Conservation (phyloP, 352 stramenopile genomes). For the Globisporangium uncinulatum region DNA sequence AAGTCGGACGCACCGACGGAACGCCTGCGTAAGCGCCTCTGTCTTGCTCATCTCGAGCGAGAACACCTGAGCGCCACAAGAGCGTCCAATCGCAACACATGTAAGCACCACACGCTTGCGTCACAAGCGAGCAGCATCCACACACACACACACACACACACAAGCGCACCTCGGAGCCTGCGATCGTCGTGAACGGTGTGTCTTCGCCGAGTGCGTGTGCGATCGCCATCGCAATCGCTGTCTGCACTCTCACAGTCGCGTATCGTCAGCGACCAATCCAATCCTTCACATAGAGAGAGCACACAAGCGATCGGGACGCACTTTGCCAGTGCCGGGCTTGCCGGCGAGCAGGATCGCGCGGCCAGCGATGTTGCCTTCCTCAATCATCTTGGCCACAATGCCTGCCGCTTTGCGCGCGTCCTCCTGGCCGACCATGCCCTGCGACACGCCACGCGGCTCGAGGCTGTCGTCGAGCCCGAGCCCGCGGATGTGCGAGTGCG, state of each 20-base stretch:
- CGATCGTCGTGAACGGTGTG: constrained; percentile 98
- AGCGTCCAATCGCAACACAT: neutral
- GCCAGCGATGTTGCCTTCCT: constrained; percentile 97
- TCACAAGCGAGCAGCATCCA: neutral
- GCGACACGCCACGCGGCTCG: constrained; percentile 89
- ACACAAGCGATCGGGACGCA: constrained; percentile 8
- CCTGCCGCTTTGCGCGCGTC: constrained; percentile 91
- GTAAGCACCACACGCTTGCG: neutral
- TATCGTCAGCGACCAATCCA: neutral
- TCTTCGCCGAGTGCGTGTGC: constrained; percentile 96
- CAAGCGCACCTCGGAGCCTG: constrained; percentile 84
- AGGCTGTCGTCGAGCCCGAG: constrained; percentile 97
- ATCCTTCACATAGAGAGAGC: neutral
- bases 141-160: too few relatives aligned
- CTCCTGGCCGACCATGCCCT: constrained; percentile 97
- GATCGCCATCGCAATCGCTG: constrained; percentile 98
- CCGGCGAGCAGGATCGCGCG: constrained; percentile 95
- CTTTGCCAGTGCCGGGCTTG: constrained; percentile 94
- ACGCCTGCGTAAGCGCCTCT: constrained; percentile 97
- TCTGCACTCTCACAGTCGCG: constrained; percentile 39
- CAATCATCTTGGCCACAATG: constrained; percentile 98
- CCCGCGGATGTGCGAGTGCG: constrained; percentile 98
- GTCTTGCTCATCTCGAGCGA: constrained; percentile 99
- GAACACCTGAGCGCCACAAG: constrained; percentile 80
- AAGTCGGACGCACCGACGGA: constrained; percentile 61